phyloP scores from a whole-genome alignment of 2,329 filamentous ascomycete genomes.

The Paramyrothecium roridum region DNA sequence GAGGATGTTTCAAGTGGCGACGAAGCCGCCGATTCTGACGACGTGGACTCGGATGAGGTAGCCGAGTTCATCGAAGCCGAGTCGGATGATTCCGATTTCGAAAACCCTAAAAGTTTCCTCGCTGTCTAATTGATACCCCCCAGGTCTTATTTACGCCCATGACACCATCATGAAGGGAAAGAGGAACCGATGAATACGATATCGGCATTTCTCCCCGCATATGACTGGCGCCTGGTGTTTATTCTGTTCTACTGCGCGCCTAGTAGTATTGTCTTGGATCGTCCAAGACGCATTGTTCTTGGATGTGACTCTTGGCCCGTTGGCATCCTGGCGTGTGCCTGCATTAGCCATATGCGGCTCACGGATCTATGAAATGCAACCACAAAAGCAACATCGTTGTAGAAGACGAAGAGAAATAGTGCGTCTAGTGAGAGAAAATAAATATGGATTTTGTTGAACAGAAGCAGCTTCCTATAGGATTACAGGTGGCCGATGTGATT shows the following conservation, averaged over 20 bases:
- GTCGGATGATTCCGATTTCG: constrained; percentile 51
- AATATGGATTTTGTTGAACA: background rate
- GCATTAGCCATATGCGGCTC: constrained; percentile 6
- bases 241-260: background rate
- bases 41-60: constrained; percentile 74
- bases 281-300: background rate
- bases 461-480: too few species aligned
- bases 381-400: constrained; percentile 7
- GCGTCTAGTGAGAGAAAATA: constrained; percentile 7
- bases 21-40: constrained; percentile 68
- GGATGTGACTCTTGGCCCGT: background rate
- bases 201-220: background rate
- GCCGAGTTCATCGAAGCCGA: constrained; percentile 62
- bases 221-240: background rate
- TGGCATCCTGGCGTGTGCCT: constrained; percentile 1
- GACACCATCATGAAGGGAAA: background rate
- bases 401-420: constrained; percentile 7
- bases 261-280: background rate
- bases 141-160: background rate
- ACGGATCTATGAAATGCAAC: background rate
- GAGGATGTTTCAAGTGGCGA: constrained; percentile 78
- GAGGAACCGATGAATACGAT: background rate
- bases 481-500: too few species aligned
- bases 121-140: constrained; percentile 23
- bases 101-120: constrained; percentile 59